These are phyloP conservation scores for Termitomyces titanicus DNA, from an alignment of 768 basidiomycete genomes.

Conservation along the genomic window DNA sequence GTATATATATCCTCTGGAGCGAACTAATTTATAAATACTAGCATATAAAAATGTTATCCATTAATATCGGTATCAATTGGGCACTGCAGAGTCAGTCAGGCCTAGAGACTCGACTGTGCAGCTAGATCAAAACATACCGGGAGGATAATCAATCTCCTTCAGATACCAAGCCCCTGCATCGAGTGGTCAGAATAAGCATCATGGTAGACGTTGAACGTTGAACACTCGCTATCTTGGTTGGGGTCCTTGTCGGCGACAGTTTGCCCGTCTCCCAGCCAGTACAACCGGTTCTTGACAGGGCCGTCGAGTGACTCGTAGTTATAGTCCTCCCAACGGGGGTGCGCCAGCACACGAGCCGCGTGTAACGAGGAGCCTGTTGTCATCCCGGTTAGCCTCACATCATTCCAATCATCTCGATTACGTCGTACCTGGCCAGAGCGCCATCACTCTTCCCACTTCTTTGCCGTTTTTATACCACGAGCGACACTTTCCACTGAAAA, in stretches of 20 bases:
- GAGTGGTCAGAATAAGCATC: not conserved
- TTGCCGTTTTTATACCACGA: constrained; percentile 66
- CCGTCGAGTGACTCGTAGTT: constrained; percentile 44
- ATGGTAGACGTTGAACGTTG: not conserved
- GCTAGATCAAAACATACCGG: constrained; percentile 27
- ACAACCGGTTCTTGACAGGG: constrained; percentile 39
- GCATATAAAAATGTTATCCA: not conserved
- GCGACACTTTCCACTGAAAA: constrained; percentile 53
- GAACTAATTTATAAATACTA: not conserved
- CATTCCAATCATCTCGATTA: not conserved
- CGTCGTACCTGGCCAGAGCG: constrained; percentile 54
- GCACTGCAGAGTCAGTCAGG: constrained; percentile 3
- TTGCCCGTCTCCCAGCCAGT: constrained; percentile 62
- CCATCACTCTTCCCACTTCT: constrained; percentile 53
- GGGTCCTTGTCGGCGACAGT: constrained; percentile 44
- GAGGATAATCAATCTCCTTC: constrained; percentile 42
- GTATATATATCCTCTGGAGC: not conserved
- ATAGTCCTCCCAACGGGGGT: constrained; percentile 68
- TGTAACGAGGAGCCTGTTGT: constrained; percentile 48
- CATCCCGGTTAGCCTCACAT: not conserved
- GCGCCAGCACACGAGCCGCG: constrained; percentile 40
- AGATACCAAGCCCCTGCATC: constrained; percentile 45
- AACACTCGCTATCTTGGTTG: constrained; percentile 26
- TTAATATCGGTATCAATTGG: not conserved
- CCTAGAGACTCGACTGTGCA: not conserved